phyloP scores from a whole-genome alignment of 192 early-diverging fungal species.

The Geranomyces variabilis region DNA sequence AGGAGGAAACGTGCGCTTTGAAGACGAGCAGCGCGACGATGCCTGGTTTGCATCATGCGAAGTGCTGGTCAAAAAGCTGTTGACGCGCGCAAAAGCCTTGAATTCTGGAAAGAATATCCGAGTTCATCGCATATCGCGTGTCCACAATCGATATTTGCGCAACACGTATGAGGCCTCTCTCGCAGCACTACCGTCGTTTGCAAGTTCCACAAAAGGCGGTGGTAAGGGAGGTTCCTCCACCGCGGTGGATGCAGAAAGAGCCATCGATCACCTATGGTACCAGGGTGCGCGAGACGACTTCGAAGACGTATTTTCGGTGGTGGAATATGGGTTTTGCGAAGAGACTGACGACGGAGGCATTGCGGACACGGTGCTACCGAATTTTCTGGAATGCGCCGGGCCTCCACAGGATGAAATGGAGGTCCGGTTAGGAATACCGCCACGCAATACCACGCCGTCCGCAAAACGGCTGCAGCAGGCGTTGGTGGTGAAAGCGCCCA shows the following conservation, averaged over 20 bases:
- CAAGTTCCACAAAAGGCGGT: no score
- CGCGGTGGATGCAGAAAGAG: background rate
- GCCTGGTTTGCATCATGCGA: constrained; percentile 53
- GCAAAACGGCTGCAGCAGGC: constrained; percentile 12
- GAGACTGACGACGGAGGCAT: background rate
- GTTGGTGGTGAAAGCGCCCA: constrained; percentile 11
- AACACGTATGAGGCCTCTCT: constrained; percentile 46
- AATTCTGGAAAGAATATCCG: constrained; percentile 39
- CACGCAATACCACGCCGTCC: background rate
- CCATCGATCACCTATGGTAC: constrained; percentile 49
- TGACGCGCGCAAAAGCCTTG: constrained; percentile 34
- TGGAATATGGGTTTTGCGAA: constrained; percentile 50
- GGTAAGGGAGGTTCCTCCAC: no score
- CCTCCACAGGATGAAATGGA: background rate
- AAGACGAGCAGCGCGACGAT: constrained; percentile 57
- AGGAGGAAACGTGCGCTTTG: constrained; percentile 66
- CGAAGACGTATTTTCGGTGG: constrained; percentile 49
- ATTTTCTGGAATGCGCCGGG: constrained; percentile 20
- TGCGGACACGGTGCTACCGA: constrained; percentile 18
- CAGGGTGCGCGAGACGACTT: constrained; percentile 23
- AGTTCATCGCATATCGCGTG: constrained; percentile 57
- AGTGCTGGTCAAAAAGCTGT: constrained; percentile 47
- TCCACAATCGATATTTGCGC: constrained; percentile 55
- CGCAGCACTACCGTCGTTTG: no score
- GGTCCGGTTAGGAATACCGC: background rate